Evolutionary conservation across 192 early-diverging fungal genomes (phyloP), one percentile per base, ranked within the genome.

Genomic region (Podila clonocystis): DNA sequence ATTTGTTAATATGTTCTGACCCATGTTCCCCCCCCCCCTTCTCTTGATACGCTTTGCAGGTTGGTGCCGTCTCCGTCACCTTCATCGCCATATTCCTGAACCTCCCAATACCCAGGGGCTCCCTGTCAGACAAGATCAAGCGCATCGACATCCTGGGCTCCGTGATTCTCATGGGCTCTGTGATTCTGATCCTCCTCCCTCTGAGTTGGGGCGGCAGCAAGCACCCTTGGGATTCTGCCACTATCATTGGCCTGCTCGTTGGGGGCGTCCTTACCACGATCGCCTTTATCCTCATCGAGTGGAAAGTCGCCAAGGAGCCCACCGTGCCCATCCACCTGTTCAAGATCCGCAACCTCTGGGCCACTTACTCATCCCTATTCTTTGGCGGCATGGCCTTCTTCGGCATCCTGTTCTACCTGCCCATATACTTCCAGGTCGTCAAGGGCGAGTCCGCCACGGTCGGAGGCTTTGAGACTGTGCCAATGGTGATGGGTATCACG

Each of bases 131-230:
- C 5, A 94, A 94, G 67, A 38, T 93, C 7, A 74, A 85, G 38
- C 68, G 86, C n/a, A 82, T 94, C 55, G 93, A 93, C 75, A 90
- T 84, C 63, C 55, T 89, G 29, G 92, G 92, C 30, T 75, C 75
- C 28, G 13, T 83, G 2, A 12, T 88, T 33, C 79, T 89, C 3
- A 62, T 86, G 11, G 82, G 83, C 11, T 69, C 89, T 48, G 77
- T 87, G 7, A 77, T 85, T 33, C 72, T 95, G 30, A 84, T 91
- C 17, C 75, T 92, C 36, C 86, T 94, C 1, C 75, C 94, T 28
- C 85, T 92, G 60, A 87, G 91, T 34, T 93, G 88, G 84, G 91
- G 91, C 50, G 91, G 91, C 15, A 76, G 84, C 5, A 85, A 79
- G 34, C 87, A 87, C 67, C 74, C 78, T 7, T 93, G 91, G 91